Evolutionary conservation across 345 rosid genomes (phyloP), one percentile per base, ranked within the genome.

Genomic region (Boechera stricta): DNA sequence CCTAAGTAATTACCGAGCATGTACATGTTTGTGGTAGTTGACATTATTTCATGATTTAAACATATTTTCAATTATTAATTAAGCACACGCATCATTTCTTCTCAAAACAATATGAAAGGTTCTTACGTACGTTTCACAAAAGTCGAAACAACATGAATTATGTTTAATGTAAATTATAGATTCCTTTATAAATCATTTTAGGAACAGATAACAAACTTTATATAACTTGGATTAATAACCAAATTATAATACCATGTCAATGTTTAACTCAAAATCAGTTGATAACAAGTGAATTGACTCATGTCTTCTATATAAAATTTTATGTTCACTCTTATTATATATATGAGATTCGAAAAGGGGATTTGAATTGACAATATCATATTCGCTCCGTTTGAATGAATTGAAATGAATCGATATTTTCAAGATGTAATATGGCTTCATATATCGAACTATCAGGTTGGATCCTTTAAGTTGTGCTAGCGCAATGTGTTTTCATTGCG

Each of bases 41-140:
- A 72, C 11, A 45, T 24, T 45, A 28, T 7, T 42, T 18, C 35
- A 18, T 16, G 33, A 41, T 12, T 31, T 41, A 29, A 16, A 38
- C 35, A 24, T 35, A 13, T 32, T 28, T 3, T 49, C 29, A 21
- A 29, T 38, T 28, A 31, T 31, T 3, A 55, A 15, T 31, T 21
- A 74, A 54, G 12, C 56, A 21, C 64, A 21, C 18, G n/a, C 57
- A 74, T 65, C 1, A 74, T 74, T 56, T 55, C 38, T 32, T 21
- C 36, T 65, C 65, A 44, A 64, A 55, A 45, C 49, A 24, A 32
- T 28, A 42, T 53, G 63, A 32, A 64, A 44, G 47, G 38, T 74
- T 64, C 36, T 41, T 11, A 12, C 18, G 33, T 63, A 73, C 52
- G 41, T 28, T 62, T 72, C 61, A 13, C 7, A 41, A 41, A 1